Evolutionary conservation across 2,329 filamentous ascomycete genomes (phyloP).

Genomic region (Colletotrichum noveboracense): DNA sequence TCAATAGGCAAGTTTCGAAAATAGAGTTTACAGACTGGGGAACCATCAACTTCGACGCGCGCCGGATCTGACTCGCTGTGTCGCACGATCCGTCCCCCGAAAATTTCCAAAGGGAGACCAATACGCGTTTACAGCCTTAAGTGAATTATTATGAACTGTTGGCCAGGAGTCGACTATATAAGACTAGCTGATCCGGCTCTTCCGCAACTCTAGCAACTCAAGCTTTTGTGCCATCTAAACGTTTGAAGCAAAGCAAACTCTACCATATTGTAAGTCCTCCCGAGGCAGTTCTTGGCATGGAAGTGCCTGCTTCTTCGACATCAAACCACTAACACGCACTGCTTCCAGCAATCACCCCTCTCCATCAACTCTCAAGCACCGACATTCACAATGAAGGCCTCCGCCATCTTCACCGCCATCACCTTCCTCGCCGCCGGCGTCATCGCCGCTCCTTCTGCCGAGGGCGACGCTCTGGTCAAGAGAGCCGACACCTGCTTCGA

Average conservation of each 20-base stretch:
- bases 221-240: neutral
- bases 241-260: neutral
- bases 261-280: neutral
- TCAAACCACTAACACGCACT: neutral
- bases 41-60: neutral
- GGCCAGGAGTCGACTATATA: neutral
- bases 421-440: neutral
- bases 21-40: neutral
- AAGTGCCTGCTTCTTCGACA: neutral
- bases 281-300: neutral
- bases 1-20: neutral
- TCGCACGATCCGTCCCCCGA: neutral
- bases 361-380: neutral
- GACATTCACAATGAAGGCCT: neutral
- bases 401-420: neutral
- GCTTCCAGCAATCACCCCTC: neutral
- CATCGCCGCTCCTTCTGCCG: neutral
- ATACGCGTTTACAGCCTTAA: neutral
- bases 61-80: neutral
- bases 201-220: neutral
- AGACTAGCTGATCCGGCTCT: neutral
- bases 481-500: neutral
- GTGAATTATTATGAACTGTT: neutral
- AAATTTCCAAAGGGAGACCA: neutral
- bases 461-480: neutral